Percentiles rank a stretch among this genome's conserved stretches.
Evolutionary conservation across 208 protist genomes (phyloP).

Genomic region (Leishmania mexicana): DNA sequence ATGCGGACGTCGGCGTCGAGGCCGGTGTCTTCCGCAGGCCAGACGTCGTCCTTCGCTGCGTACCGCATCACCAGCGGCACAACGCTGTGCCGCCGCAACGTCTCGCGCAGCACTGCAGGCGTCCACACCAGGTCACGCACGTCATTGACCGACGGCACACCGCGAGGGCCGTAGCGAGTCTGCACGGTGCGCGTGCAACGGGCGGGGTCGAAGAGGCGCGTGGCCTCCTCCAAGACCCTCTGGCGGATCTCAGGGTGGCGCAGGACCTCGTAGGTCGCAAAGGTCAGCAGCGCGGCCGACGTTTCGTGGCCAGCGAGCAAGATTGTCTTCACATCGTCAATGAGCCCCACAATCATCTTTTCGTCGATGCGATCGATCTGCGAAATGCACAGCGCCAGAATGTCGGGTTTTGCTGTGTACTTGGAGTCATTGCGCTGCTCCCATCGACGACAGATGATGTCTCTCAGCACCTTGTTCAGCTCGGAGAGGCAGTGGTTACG

Average conservation of each 20-base stretch:
- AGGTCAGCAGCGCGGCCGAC: constrained; percentile 86
- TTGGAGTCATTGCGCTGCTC: constrained; percentile 44
- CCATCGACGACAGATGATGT: constrained; percentile 79
- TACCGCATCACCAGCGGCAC: constrained; percentile 89
- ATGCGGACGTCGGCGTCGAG: constrained; percentile 72
- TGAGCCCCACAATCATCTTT: constrained; percentile 63
- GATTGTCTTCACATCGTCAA: constrained; percentile 92
- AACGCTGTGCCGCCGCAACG: constrained; percentile 83
- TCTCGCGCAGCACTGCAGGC: constrained; percentile 85
- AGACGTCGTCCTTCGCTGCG: constrained; percentile 78
- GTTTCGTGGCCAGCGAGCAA: constrained; percentile 92
- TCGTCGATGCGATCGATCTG: constrained; percentile 70
- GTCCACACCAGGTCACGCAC: constrained; percentile 75
- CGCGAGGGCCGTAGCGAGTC: constrained; percentile 65
- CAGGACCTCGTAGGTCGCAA: constrained; percentile 89
- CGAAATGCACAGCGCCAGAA: constrained; percentile 84
- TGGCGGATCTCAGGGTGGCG: constrained; percentile 60
- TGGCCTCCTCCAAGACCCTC: constrained; percentile 67
- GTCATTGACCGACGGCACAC: constrained; percentile 60
- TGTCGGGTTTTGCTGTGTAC: constrained; percentile 50
- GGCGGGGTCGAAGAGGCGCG: constrained; percentile 69
- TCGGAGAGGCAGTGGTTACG: constrained; percentile 68
- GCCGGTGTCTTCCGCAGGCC: constrained; percentile 71
- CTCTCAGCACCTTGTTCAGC: constrained; percentile 75
- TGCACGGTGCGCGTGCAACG: constrained; percentile 53